Percentiles rank a stretch among this genome's conserved stretches.
These are phyloP conservation scores for Aspergillus fijiensis DNA, from an alignment of 2,329 filamentous ascomycete genomes.

Conservation along the genomic window DNA sequence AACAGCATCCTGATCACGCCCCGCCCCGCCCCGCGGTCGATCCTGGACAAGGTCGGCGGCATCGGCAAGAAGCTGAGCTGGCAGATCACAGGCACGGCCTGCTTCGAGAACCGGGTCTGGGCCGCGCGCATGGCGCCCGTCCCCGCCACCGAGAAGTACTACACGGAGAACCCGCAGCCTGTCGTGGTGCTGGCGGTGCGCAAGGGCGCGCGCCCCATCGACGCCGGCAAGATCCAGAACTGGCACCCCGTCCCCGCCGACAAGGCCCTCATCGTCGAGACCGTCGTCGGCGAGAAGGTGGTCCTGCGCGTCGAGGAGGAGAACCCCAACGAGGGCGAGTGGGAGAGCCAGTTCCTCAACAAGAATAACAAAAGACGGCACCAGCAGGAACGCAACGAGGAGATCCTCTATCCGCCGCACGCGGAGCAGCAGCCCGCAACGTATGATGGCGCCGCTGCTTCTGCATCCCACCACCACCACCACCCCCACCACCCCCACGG, in stretches of 20 bases:
- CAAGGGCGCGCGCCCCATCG: constrained; percentile 71
- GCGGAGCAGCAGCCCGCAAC: constrained; percentile 26
- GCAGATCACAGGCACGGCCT: constrained; percentile 75
- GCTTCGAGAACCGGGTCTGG: constrained; percentile 80
- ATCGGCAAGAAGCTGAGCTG: constrained; percentile 80
- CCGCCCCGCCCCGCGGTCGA: constrained; percentile 67
- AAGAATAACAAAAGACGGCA: constrained; percentile 57
- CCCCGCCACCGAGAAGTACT: constrained; percentile 63
- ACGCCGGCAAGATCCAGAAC: constrained; percentile 76
- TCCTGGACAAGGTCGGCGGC: constrained; percentile 81
- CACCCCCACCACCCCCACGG: constrained; percentile 14
- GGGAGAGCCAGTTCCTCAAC: constrained; percentile 62
- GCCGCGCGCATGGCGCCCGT: constrained; percentile 76
- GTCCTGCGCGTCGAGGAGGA: constrained; percentile 78
- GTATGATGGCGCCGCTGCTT: constrained; percentile 21
- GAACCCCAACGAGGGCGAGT: constrained; percentile 60
- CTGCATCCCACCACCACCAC: no score
- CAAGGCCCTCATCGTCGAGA: constrained; percentile 74
- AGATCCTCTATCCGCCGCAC: constrained; percentile 35
- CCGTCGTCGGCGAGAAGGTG: constrained; percentile 81
- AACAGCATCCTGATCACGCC: constrained; percentile 91
- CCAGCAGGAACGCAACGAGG: constrained; percentile 61
- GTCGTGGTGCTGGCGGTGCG: constrained; percentile 80
- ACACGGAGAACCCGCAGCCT: constrained; percentile 77
- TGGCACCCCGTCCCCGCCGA: constrained; percentile 76